Evolutionary conservation across 768 basidiomycete genomes (phyloP).

Genomic region (Naganishia vaughanmartiniae): DNA sequence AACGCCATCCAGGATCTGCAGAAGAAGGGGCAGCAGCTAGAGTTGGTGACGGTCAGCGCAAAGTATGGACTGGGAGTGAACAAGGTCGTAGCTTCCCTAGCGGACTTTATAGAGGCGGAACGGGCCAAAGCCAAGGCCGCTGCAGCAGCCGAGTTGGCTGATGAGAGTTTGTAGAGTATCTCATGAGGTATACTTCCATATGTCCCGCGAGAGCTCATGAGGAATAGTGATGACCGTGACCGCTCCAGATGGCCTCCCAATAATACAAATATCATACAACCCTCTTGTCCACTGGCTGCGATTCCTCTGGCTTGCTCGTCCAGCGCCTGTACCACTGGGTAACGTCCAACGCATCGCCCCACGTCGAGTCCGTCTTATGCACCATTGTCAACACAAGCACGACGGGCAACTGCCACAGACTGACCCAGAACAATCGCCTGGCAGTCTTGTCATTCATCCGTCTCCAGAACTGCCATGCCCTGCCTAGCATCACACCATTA

Average conservation of each 20-base stretch:
- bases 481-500: slow-evolving; percentile 66
- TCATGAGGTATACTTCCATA: background rate
- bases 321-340: slow-evolving; percentile 8
- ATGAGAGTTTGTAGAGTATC: slow-evolving; percentile 3
- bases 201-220: background rate
- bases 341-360: slow-evolving; percentile 15
- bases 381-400: slow-evolving; percentile 90
- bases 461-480: slow-evolving; percentile 74
- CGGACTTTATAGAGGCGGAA: slow-evolving; percentile 59
- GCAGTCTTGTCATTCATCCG: slow-evolving; percentile 61
- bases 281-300: slow-evolving; percentile 3
- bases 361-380: slow-evolving; percentile 60
- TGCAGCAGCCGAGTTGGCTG: too few species aligned
- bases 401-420: slow-evolving; percentile 85
- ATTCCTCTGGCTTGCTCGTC: background rate
- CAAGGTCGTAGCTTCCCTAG: slow-evolving; percentile 67
- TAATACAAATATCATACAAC: slow-evolving; percentile 2
- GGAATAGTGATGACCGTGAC: background rate
- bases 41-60: slow-evolving; percentile 75
- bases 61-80: slow-evolving; percentile 80
- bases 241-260: background rate
- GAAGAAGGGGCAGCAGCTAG: slow-evolving; percentile 59
- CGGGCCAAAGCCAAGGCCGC: background rate
- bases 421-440: slow-evolving; percentile 70
- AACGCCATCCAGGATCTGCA: slow-evolving; percentile 58